These are phyloP conservation scores for Leptographium flavum DNA, from an alignment of 2,329 filamentous ascomycete species.

Conservation along the genomic window DNA sequence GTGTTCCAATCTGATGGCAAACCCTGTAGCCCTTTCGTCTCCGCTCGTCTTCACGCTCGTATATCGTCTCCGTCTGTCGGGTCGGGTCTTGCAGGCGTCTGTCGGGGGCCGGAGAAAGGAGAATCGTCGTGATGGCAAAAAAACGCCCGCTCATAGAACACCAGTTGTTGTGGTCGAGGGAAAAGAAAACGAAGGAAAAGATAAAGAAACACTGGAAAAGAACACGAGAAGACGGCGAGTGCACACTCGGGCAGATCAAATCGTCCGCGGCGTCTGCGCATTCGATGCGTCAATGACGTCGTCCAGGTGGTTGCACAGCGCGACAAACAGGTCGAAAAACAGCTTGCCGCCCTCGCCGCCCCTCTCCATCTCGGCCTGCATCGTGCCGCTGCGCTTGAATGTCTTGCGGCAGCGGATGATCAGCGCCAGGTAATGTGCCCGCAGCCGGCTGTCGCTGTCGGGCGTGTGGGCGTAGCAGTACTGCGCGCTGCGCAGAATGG, in stretches of 20 bases:
- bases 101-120: slow-evolving; percentile 24
- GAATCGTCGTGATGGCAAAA: not conserved
- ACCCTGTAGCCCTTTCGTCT: too few species aligned
- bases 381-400: slow-evolving; percentile 95
- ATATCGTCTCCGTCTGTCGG: not conserved
- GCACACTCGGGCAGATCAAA: slow-evolving; percentile 24
- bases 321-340: slow-evolving; percentile 97
- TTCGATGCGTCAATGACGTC: slow-evolving; percentile 81
- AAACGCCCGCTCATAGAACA: too few species aligned
- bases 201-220: not conserved
- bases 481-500: slow-evolving; percentile 81
- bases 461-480: slow-evolving; percentile 94
- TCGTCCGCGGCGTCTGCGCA: slow-evolving; percentile 42
- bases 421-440: slow-evolving; percentile 92
- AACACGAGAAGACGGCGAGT: not conserved
- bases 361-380: slow-evolving; percentile 97
- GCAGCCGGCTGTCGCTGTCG: slow-evolving; percentile 79
- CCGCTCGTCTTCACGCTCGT: not conserved
- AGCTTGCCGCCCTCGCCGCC: slow-evolving; percentile 62
- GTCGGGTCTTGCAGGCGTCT: not conserved
- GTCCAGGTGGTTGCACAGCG: slow-evolving; percentile 96
- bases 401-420: slow-evolving; percentile 96
- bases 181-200: not conserved
- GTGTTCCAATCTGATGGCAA: slow-evolving; percentile 13
- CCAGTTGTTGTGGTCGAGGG: not conserved